Evolutionary conservation across 768 basidiomycete species (phyloP), one percentile per base, ranked within the genome.

Genomic region (Hebeloma cylindrosporum): DNA sequence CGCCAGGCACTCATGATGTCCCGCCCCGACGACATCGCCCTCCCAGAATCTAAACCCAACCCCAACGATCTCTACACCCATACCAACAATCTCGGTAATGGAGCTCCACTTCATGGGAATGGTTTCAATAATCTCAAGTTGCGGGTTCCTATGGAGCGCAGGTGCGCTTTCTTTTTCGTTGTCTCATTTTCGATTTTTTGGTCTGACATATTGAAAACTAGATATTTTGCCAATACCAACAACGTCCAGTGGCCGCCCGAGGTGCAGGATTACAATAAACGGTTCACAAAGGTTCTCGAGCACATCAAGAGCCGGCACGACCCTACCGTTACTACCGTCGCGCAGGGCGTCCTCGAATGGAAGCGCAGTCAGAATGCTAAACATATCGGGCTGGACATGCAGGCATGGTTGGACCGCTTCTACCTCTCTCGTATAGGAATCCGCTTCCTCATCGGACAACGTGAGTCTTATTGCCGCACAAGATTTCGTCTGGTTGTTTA

Each of bases 301-400:
- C 71, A 80, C 17, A 94, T 99, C 74, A 99, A 99, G 71, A 80
- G 76, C 45, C 77, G 96, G 8, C 96, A 99, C 66, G 95, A 98
- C 60, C 95, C 95, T 0, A 98, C 96, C 0, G 96, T 98, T 6
- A 94, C 95, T 4, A 96, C 94, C 6, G 89, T 98, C 45, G 93
- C 91, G 0, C 93, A 95, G 65, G 95, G 95, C 36, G 88, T 99
- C 3, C 72, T 97, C 47, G 95, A 99, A 62, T 97, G 93, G 93
- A 97, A 98, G 62, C 76, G 82, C 23, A 74, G 70, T 47, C 80
- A 80, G 60, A 82, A 85, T 34, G 75, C 79, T 9, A 77, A 72
- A 25, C 75, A 80, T 37, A 91, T 93, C 37, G 88, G 88, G 11
- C 71, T 85, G 27, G 91, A 93, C 55, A 88, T 99, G 40, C 95